These are phyloP conservation scores for Eucalyptus dawsonii DNA, from an alignment of 345 rosid genomes.

Conservation along the genomic window DNA sequence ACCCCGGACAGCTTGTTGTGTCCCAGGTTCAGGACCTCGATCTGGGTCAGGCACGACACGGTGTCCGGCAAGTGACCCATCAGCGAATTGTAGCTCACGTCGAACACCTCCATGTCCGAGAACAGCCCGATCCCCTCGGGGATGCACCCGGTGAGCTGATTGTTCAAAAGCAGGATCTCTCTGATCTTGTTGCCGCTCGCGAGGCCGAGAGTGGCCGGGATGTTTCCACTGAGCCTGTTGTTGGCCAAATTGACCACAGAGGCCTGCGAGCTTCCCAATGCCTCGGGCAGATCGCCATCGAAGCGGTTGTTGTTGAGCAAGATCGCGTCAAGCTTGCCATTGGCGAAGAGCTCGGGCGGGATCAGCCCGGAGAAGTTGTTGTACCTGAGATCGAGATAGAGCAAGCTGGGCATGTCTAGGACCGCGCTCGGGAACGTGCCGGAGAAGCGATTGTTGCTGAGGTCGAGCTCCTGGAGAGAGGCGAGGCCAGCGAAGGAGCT, in stretches of 20 bases:
- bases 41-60: not conserved
- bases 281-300: constrained; percentile 49
- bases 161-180: constrained; percentile 74
- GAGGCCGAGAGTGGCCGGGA: constrained; percentile 56
- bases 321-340: constrained; percentile 64
- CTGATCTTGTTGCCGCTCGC: constrained; percentile 33
- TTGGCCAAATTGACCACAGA: constrained; percentile 84
- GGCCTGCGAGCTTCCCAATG: constrained; percentile 71
- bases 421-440: constrained; percentile 55
- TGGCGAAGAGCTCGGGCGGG: constrained; percentile 56
- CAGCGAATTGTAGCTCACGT: constrained; percentile 63
- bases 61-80: constrained; percentile 7
- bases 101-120: constrained; percentile 62
- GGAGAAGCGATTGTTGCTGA: constrained; percentile 70
- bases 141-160: constrained; percentile 83
- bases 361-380: constrained; percentile 55
- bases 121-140: constrained; percentile 80
- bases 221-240: constrained; percentile 47
- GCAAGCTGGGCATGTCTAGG: constrained; percentile 53
- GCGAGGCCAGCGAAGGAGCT: constrained; percentile 32
- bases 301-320: constrained; percentile 73
- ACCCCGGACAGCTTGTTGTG: constrained; percentile 74
- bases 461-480: constrained; percentile 73
- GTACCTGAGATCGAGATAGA: constrained; percentile 79
- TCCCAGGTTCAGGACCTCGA: constrained; percentile 67